phyloP scores from a whole-genome alignment of 148 eudicot species.

The Rhododendron mucronatum region DNA sequence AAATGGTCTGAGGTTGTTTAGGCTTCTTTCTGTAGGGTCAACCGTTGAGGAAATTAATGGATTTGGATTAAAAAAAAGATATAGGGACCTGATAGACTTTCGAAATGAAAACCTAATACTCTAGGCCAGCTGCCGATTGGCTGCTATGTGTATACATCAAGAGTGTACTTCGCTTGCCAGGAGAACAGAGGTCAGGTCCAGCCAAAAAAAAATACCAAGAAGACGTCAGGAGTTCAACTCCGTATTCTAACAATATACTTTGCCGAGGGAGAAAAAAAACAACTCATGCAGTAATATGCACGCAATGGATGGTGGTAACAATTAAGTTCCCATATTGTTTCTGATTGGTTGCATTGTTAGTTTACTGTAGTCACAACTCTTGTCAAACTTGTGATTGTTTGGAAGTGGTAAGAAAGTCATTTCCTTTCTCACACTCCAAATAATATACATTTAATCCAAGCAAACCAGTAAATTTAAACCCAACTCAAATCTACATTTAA shows the following conservation, averaged over 20 bases:
- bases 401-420: constrained; percentile 20
- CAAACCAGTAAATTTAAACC: constrained; percentile 18
- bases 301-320: neutral
- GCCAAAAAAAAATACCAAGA: no score
- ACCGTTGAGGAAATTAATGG: no score
- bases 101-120: no score
- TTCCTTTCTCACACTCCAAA: constrained; percentile 28
- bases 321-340: neutral
- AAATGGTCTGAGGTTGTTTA: no score
- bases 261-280: neutral
- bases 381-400: constrained; percentile 38
- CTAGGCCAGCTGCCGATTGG: no score
- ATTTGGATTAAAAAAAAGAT: no score
- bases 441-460: constrained; percentile 21
- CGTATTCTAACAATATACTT: no score
- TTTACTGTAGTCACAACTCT: constrained; percentile 11
- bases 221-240: neutral
- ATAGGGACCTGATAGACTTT: no score
- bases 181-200: no score
- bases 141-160: no score
- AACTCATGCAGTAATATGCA: neutral
- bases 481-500: constrained; percentile 37
- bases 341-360: constrained; percentile 16
- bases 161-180: no score
- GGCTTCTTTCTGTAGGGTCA: no score